phyloP scores from a whole-genome alignment of 1,284 basidiomycete genomes.

The Pseudozyma sp. region DNA sequence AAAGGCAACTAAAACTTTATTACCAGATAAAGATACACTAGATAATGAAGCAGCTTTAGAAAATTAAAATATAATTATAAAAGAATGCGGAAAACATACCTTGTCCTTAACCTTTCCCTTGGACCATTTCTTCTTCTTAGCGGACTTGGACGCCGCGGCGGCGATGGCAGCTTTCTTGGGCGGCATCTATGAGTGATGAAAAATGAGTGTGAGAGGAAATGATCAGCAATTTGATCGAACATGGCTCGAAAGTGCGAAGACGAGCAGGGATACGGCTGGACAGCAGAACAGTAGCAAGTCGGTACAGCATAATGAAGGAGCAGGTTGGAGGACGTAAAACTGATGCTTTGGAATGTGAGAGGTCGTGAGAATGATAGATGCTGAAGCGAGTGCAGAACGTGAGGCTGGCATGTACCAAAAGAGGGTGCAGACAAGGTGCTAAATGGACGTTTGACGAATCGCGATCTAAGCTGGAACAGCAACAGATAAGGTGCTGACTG shows the following conservation, averaged over 20 bases:
- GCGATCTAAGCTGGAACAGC: no score
- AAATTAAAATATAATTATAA: no score
- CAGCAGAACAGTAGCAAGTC: background rate
- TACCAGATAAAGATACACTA: no score
- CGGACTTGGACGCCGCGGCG: conserved; percentile 66
- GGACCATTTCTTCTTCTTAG: conserved; percentile 99
- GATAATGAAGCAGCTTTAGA: no score
- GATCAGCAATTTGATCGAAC: conserved; percentile 7
- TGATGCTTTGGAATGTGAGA: no score
- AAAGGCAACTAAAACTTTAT: no score
- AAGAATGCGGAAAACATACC: conserved; percentile 69
- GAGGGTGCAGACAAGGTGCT: background rate
- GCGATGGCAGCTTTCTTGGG: conserved; percentile 69
- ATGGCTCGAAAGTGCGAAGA: background rate
- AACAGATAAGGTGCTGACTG: no score
- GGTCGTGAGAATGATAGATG: no score
- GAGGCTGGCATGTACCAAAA: background rate
- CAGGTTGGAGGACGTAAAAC: no score
- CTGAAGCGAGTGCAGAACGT: background rate
- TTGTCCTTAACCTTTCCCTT: conserved; percentile 99
- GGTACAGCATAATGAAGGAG: background rate
- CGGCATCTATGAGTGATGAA: conserved; percentile 64
- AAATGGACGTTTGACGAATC: background rate
- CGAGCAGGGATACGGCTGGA: background rate
- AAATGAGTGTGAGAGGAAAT: no score